Base-by-base conservation (phyloP, 306 rosid species). In the Pachyrhizus erosus region DNA sequence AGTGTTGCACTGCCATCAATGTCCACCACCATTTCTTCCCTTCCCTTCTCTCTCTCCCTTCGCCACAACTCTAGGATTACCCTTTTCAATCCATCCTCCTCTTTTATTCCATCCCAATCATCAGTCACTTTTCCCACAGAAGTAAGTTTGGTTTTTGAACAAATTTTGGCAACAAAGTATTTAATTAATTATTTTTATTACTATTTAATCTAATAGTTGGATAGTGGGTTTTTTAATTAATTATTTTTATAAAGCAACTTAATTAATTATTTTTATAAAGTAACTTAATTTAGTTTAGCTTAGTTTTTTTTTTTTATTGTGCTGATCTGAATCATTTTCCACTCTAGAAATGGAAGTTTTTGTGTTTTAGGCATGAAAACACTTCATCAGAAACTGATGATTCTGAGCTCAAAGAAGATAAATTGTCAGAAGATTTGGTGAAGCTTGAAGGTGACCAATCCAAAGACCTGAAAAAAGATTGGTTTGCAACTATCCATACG, bases 291-390 rank as follows among this genome's bases (percentile, higher is more conserved):
- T 69, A 17, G 18, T 54, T 52, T 33, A 31, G 21, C 29, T 76
- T 55, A 18, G 2, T 15, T 26, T 14, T 10, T 43, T 43, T 15
- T 2, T 5, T 27, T 15, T 34, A 21, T 37, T 84, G 2, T 24
- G 42, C 62, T 86, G 20, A 64, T 40, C 17, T 68, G 54, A 76
- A 76, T 76, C 39, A 9, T 76, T 45, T 77, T 85, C 49, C 78
- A 34, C 69, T 82, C 11, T 73, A 87, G 92, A 87, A 83, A 78
- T 83, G 89, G 84, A 83, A 84, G 58, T 15, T 73, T 64, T 77
- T 52, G 74, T 85, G 92, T 76, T 78, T 70, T 31, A 80, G 83
- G 83, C 77, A 85, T 83, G 83, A 78, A 78, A 76, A 75, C 33
- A 17, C 40, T 77, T 77, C 90, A 60, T 48, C 85, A 4, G 83